A percentile compares a stretch with the other conserved stretches of the same genome.
phyloP scores from a whole-genome alignment of 495 filamentous ascomycete species.

The Penicillium herquei region DNA sequence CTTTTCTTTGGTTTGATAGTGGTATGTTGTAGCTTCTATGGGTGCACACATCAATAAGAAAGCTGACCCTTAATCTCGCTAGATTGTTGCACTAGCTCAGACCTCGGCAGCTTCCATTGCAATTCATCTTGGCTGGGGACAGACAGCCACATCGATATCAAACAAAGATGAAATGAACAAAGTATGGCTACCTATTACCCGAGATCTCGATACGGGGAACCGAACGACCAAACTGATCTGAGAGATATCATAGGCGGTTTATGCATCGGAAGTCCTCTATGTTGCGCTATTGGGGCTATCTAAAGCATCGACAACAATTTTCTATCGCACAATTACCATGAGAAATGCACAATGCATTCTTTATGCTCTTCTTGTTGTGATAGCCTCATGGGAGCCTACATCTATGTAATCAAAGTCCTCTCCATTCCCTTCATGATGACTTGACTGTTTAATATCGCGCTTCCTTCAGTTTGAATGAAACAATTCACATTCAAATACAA shows the following conservation, averaged over 20 bases:
- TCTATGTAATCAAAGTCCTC: background rate
- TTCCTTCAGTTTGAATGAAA: too few relatives aligned
- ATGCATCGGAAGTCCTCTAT: conserved; percentile 17
- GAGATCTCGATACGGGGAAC: too few relatives aligned
- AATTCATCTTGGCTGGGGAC: conserved; percentile 21
- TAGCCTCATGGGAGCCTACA: conserved; percentile 5
- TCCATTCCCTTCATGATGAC: background rate
- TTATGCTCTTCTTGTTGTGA: conserved; percentile 7
- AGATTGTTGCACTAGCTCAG: conserved; percentile 16
- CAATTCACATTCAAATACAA: too few relatives aligned
- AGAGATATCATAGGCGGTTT: conserved; percentile 2
- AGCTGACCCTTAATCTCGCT: background rate
- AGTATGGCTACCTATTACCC: background rate
- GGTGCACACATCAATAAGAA: background rate
- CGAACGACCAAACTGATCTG: too few relatives aligned
- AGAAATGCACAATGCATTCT: conserved; percentile 18
- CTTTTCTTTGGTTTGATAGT: conserved; percentile 14
- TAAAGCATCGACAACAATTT: conserved; percentile 15
- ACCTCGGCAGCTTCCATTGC: conserved; percentile 5
- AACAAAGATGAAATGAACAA: conserved; percentile 3
- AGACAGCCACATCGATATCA: conserved; percentile 7
- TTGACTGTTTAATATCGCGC: background rate
- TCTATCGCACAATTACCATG: conserved; percentile 15
- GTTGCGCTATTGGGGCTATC: conserved; percentile 11
- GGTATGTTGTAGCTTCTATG: conserved; percentile 1